Percentiles rank a stretch among this genome's conserved stretches.
phyloP scores from a whole-genome alignment of 78 protist genomes.

The Planoprotostelium fungivorum region DNA sequence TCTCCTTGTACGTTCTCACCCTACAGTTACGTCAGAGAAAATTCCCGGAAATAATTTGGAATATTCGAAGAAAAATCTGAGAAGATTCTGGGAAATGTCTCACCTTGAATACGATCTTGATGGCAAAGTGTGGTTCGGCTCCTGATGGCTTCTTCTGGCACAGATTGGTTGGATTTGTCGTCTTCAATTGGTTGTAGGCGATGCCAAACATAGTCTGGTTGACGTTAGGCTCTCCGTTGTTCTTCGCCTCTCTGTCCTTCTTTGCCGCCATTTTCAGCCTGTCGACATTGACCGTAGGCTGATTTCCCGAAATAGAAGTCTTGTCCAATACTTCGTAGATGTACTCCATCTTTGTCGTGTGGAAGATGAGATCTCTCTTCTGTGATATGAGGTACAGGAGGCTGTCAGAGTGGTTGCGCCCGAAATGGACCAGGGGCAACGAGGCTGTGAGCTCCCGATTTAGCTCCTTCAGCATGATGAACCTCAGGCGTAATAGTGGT shows the following conservation, averaged over 20 bases:
- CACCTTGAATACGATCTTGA: conserved; percentile 11
- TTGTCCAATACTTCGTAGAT: conserved; percentile 15
- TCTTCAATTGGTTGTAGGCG: neutral
- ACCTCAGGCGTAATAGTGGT: neutral
- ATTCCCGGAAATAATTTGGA: too few relatives aligned
- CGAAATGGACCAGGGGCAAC: neutral
- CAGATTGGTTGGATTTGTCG: neutral
- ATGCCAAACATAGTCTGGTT: conserved; percentile 10
- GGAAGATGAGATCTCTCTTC: conserved; percentile 10
- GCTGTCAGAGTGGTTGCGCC: neutral
- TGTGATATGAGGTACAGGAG: neutral
- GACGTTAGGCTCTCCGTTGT: neutral
- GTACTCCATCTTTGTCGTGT: conserved; percentile 11
- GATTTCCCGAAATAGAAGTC: neutral
- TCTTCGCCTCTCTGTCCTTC: neutral
- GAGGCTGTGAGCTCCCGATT: neutral
- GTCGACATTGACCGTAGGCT: conserved; percentile 2
- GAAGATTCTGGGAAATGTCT: too few relatives aligned
- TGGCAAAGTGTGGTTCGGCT: conserved; percentile 15
- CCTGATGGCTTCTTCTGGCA: conserved; percentile 15
- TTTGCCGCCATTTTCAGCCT: conserved; percentile 9
- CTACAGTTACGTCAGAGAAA: too few relatives aligned
- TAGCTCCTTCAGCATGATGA: neutral
- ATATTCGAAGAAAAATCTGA: neutral
- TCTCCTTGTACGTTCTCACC: conserved; percentile 42